Evolutionary conservation across 2,329 filamentous ascomycete species (phyloP), one percentile per base, ranked within the genome.

Genomic region (Talaromyces albobiverticillius): DNA sequence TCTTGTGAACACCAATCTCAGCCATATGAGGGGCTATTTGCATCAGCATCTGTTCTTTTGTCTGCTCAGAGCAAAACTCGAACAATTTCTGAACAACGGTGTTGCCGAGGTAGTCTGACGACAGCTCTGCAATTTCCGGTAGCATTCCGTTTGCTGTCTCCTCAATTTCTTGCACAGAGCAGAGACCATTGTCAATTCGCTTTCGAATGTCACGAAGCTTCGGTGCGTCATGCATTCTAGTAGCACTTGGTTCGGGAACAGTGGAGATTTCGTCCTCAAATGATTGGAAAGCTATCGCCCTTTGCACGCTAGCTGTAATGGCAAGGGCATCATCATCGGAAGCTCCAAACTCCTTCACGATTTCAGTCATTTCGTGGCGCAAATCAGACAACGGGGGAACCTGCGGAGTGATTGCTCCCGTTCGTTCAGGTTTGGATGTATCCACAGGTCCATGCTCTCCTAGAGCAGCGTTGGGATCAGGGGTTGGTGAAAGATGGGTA

Each of bases 1-100:
- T 99, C 82, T 99, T 99, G 81, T 99, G 94, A 7, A 96, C 86
- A 64, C 94, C 94, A 73, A 97, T 96, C 73, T 97, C 92, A 23
- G 93, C 91, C 69, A 97, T 82, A 68, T 96, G 92, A 55, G 93
- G 92, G 2, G 89, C 85, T 64, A 99, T 95, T 67, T 92, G 85
- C 13, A 78, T 74, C 55, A 99, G 79, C 94, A 99, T 97, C 54
- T 88, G 87, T 70, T 96, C 91, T 64, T 95, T 92, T 40, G 93
- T 84, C 40, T 85, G 79, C 69, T 97, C 93, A 0, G 90, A 94
- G 76, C 94, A 97, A 74, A 90, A 90, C 71, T 99, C 93, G 67
- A 99, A 99, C 43, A 99, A 79, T 75, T 99, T 99, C 76, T 99
- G 94, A 16, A 99, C 93, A n/a, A 99, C 94, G 0, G 94, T 99